Evolutionary conservation across 148 eudicot species (phyloP).

Genomic region (Simmondsia chinensis): DNA sequence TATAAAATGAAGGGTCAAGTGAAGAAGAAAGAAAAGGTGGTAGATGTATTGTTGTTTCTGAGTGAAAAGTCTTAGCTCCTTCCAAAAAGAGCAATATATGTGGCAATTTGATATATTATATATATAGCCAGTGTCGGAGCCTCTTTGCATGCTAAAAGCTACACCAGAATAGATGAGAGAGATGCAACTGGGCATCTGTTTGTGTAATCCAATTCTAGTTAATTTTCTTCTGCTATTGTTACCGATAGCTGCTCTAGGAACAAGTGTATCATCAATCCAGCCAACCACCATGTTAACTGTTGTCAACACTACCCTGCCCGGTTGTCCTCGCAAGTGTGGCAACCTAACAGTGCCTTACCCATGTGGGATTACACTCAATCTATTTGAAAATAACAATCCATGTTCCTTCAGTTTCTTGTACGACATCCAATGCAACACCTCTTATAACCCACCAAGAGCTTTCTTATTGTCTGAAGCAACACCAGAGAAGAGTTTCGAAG

Average conservation of each 20-base stretch:
- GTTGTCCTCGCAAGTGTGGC: conserved; percentile 24
- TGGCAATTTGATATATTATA: no score
- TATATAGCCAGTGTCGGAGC: no score
- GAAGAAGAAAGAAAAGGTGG: no score
- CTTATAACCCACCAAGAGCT: conserved; percentile 22
- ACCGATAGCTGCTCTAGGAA: neutral
- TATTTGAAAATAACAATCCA: no score
- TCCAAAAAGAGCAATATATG: no score
- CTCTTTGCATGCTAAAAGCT: no score
- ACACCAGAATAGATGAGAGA: no score
- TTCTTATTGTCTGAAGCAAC: neutral
- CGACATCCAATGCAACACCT: conserved; percentile 16
- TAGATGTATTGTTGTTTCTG: no score
- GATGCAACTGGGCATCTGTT: no score
- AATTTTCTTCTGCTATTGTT: neutral
- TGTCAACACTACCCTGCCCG: conserved; percentile 15
- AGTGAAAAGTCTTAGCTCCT: no score
- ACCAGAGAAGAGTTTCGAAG: neutral
- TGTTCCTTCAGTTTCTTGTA: conserved; percentile 11
- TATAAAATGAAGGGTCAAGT: no score
- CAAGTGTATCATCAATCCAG: neutral
- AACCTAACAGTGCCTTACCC: conserved; percentile 33
- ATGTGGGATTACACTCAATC: conserved; percentile 16
- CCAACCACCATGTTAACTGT: conserved; percentile 8
- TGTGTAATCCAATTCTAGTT: no score